These are phyloP conservation scores for Epichloe amarillans DNA, from an alignment of 2,329 filamentous ascomycete genomes.

Conservation along the genomic window DNA sequence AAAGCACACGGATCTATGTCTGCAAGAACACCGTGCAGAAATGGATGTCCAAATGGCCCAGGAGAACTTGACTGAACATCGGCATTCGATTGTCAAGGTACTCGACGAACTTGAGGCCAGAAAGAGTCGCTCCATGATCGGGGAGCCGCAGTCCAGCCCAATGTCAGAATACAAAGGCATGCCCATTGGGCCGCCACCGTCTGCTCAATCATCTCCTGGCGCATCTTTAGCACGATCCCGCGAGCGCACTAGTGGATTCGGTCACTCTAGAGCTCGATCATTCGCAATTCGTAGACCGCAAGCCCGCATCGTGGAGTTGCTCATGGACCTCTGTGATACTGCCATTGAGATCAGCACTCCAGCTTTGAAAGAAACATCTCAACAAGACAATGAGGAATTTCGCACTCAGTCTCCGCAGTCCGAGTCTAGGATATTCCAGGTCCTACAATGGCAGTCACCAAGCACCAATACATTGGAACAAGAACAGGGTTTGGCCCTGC, in stretches of 20 bases:
- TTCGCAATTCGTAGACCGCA: conserved; percentile 86
- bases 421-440: conserved; percentile 85
- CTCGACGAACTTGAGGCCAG: conserved; percentile 81
- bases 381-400: conserved; percentile 55
- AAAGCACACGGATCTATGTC: conserved; percentile 90
- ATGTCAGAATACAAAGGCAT: conserved; percentile 78
- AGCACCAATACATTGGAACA: conserved; percentile 84
- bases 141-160: conserved; percentile 38
- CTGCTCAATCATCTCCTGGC: conserved; percentile 57
- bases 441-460: conserved; percentile 92
- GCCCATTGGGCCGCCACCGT: conserved; percentile 64
- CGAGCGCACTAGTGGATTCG: conserved; percentile 60
- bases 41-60: conserved; percentile 97
- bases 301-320: conserved; percentile 83
- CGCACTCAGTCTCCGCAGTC: conserved; percentile 92
- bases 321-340: conserved; percentile 92
- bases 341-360: conserved; percentile 90
- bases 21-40: conserved; percentile 91
- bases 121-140: conserved; percentile 47
- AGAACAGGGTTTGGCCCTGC: conserved; percentile 72
- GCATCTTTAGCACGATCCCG: conserved; percentile 59
- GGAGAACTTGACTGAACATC: conserved; percentile 81
- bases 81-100: conserved; percentile 88
- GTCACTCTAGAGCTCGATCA: conserved; percentile 70
- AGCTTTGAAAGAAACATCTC: conserved; percentile 72